Evolutionary conservation across 306 rosid genomes (phyloP).

Genomic region (Albizia julibrissin): DNA sequence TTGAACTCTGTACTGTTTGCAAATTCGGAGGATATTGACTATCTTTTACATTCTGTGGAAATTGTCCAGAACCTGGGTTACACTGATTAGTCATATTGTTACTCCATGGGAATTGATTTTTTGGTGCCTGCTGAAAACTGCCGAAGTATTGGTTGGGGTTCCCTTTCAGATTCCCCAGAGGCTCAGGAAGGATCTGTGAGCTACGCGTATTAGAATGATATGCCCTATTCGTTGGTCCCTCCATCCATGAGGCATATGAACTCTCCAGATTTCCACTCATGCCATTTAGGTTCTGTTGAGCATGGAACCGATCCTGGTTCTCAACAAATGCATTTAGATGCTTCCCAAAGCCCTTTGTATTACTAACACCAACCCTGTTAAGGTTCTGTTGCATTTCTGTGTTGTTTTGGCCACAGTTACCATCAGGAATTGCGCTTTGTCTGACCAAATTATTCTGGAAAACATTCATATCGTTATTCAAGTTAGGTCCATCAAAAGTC

Average conservation of each 20-base stretch:
- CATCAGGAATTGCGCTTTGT: background rate
- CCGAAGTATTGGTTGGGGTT: constrained; percentile 27
- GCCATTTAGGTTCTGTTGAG: background rate
- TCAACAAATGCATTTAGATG: constrained; percentile 28
- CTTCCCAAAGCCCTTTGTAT: constrained; percentile 22
- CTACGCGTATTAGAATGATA: constrained; percentile 31
- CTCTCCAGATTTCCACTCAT: constrained; percentile 23
- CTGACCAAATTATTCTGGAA: constrained; percentile 1
- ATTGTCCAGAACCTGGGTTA: constrained; percentile 38
- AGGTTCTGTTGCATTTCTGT: background rate
- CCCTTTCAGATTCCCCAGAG: constrained; percentile 33
- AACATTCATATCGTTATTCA: background rate
- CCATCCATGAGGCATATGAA: background rate
- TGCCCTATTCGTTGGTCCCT: constrained; percentile 30
- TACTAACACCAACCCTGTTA: constrained; percentile 26
- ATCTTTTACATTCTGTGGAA: constrained; percentile 33
- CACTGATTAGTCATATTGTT: constrained; percentile 34
- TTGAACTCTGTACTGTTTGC: constrained; percentile 35
- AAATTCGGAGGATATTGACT: constrained; percentile 41
- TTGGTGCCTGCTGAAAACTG: constrained; percentile 29
- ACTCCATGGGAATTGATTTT: constrained; percentile 28
- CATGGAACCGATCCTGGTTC: background rate
- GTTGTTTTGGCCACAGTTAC: background rate
- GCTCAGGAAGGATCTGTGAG: constrained; percentile 38
- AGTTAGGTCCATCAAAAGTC: background rate